A percentile compares a stretch with the other conserved stretches of the same genome.
Conservation (phyloP, 805 yeast genomes). For the Komagataella kurtzmanii region DNA sequence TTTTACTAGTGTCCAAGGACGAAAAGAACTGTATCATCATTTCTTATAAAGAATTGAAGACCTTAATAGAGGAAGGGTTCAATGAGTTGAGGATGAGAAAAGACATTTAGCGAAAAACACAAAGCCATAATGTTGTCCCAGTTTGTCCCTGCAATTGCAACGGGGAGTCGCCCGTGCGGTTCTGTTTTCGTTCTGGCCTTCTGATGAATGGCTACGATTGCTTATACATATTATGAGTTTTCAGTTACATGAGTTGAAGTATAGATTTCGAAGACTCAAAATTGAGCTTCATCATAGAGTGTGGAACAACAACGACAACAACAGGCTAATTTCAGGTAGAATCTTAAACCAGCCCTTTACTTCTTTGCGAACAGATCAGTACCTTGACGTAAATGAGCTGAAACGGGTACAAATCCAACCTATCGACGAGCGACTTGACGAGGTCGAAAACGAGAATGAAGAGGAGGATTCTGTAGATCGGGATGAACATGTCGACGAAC, state of each 20-base stretch:
- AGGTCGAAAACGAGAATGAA: conserved; percentile 1
- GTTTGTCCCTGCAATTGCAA: neutral
- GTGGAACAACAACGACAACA: conserved; percentile 15
- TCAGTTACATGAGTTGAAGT: conserved; percentile 6
- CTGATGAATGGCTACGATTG: neutral
- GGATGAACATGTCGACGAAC: neutral
- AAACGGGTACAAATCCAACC: conserved; percentile 1
- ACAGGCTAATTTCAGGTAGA: conserved; percentile 23
- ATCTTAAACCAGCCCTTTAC: conserved; percentile 19
- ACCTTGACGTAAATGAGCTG: conserved; percentile 12
- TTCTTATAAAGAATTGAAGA: conserved; percentile 72
- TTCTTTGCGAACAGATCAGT: conserved; percentile 22
- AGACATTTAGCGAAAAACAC: conserved; percentile 3
- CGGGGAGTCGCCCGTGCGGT: neutral
- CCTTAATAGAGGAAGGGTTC: conserved; percentile 56
- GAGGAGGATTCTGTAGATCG: neutral
- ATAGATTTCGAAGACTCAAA: conserved; percentile 8
- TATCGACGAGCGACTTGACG: neutral
- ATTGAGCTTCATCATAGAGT: conserved; percentile 15
- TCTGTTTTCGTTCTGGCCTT: neutral
- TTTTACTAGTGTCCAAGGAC: conserved; percentile 71
- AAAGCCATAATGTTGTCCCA: neutral
- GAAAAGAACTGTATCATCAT: conserved; percentile 78
- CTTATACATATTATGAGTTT: neutral
- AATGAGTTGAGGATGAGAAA: conserved; percentile 23